phyloP scores from a whole-genome alignment of 1,139 yeast species.

The Suhomyces anneliseae region DNA sequence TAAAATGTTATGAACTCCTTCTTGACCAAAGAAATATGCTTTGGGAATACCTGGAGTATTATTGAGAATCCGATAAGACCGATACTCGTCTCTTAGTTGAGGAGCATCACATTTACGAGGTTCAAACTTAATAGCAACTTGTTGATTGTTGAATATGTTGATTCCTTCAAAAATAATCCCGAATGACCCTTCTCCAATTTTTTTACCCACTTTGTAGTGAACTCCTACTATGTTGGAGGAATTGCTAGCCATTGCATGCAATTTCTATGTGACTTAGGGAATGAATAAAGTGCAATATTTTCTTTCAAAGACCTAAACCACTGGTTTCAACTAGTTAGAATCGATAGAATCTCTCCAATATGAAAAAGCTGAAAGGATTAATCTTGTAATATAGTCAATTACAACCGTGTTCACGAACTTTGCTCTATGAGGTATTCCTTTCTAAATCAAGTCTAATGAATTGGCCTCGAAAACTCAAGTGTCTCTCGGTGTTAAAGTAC shows the following conservation, averaged over 20 bases:
- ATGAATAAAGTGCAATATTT: no score
- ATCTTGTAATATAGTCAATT: no score
- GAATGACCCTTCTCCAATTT: constrained; percentile 83
- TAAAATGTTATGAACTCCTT: constrained; percentile 72
- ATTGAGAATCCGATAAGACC: constrained; percentile 65
- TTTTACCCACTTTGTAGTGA: constrained; percentile 78
- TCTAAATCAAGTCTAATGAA: no score
- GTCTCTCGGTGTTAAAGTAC: not conserved
- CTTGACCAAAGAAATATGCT: constrained; percentile 80
- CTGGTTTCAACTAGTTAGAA: no score
- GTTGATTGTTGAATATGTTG: constrained; percentile 69
- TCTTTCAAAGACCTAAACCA: no score
- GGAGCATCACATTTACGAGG: constrained; percentile 82
- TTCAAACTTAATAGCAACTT: constrained; percentile 79
- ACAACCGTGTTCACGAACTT: no score
- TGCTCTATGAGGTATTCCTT: no score
- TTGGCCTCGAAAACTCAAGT: no score
- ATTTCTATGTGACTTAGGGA: not conserved
- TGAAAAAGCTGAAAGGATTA: no score
- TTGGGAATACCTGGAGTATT: constrained; percentile 68
- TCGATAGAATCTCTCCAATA: no score
- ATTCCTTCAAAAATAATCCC: constrained; percentile 83
- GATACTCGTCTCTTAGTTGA: constrained; percentile 73
- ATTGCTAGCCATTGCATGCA: constrained; percentile 25
- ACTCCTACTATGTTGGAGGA: constrained; percentile 67